Base-by-base conservation (phyloP, 1,139 yeast species). In the Taphrina pruni region DNA sequence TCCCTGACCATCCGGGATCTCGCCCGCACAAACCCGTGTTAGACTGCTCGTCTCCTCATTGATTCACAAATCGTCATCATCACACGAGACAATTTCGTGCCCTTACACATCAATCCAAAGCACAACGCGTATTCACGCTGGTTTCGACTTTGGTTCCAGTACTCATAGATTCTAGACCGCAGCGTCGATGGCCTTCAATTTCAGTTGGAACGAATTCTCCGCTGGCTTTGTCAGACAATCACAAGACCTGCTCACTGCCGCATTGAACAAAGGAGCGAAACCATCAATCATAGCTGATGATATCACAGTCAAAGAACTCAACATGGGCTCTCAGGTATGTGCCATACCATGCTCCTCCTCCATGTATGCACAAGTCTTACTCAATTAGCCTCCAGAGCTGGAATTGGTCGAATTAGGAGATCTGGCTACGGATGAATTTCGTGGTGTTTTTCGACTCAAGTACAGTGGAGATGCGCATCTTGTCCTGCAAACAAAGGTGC, bases 361-460 rank as follows among this genome's bases (percentile, higher is more conserved):
- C 6, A 14, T 36, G 12, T 20, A 35, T 9, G 21, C n/a, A 32
- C 11, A 38, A 41, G 39, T 39, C 32, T 26, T 12, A 65, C 50
- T n/a, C 9, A 5, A 17, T 12, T 41, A 84, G 67, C 88, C 96
- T 0, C 97, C 97, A 0, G 83, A 83, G 70, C 86, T 90, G 73
- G 97, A 90, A 78, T 88, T 91, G 52, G 80, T 90, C 71, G 97
- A 90, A 76, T 88, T 90, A 73, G 97, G 97, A 1, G 97, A 90
- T 76, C 79, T 91, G 62, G 96, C 88, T 12, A 84, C 82, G 45
- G 96, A 90, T 77, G 79, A 91, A 72, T 91, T 90, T 75, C 81
- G 96, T 70, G 97, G 97, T 0, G 90, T 90, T 43, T 91, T 90
- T 81, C 90, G 90, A 76, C 85, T 90, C 72, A 87, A 86, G 73